Evolutionary conservation across 1,139 yeast species (phyloP).

Genomic region (Scheffersomyces insectosa): DNA sequence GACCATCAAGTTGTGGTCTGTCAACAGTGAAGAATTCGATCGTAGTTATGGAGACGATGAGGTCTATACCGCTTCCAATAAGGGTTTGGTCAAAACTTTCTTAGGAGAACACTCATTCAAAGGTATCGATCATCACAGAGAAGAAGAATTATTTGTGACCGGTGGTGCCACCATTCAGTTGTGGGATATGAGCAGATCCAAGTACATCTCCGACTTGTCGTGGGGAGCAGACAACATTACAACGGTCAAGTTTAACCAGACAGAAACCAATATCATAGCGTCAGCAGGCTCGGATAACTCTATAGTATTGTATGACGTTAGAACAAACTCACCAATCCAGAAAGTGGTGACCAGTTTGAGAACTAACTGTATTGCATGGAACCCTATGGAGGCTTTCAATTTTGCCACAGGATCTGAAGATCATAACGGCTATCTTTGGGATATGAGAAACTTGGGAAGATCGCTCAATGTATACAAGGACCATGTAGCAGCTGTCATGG

Average conservation of each 20-base stretch:
- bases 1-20: conserved; percentile 82
- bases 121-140: conserved; percentile 83
- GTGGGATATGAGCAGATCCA: conserved; percentile 84
- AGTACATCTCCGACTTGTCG: conserved; percentile 72
- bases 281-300: conserved; percentile 93
- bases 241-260: conserved; percentile 81
- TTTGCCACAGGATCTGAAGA: conserved; percentile 94
- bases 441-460: conserved; percentile 85
- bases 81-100: conserved; percentile 71
- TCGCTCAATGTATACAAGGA: conserved; percentile 87
- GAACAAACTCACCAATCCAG: conserved; percentile 93
- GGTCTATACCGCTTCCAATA: conserved; percentile 29
- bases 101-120: conserved; percentile 83
- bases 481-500: conserved; percentile 95
- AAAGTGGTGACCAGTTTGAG: conserved; percentile 81
- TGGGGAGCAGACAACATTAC: conserved; percentile 97
- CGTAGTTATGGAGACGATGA: conserved; percentile 34
- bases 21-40: conserved; percentile 45
- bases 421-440: conserved; percentile 92
- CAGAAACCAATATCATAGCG: conserved; percentile 87
- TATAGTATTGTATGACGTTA: conserved; percentile 82
- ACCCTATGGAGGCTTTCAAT: conserved; percentile 95
- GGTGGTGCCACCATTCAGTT: conserved; percentile 88
- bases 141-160: conserved; percentile 76
- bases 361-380: conserved; percentile 89